These are phyloP conservation scores for Plantago major DNA, from an alignment of 257 asterid genomes.

Conservation along the genomic window DNA sequence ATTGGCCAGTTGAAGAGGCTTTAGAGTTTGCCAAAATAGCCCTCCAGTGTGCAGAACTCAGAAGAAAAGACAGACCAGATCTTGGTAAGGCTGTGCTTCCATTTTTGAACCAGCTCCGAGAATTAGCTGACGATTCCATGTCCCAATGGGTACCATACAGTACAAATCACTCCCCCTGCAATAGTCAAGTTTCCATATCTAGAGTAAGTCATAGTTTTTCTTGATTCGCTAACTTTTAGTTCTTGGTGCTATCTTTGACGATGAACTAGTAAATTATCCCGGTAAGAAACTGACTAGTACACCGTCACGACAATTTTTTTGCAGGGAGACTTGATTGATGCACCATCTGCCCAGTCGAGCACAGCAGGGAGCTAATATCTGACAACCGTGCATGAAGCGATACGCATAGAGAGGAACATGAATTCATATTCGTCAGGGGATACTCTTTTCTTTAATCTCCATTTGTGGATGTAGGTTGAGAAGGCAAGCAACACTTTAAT, in stretches of 20 bases:
- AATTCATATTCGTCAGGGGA: background rate
- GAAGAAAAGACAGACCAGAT: conserved; percentile 94
- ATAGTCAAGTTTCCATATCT: conserved; percentile 59
- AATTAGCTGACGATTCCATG: conserved; percentile 50
- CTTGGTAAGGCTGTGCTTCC: conserved; percentile 75
- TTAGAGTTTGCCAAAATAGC: conserved; percentile 55
- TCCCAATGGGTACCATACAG: conserved; percentile 17
- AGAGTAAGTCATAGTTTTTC: conserved; percentile 38
- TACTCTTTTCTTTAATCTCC: conserved; percentile 10
- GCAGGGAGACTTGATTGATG: conserved; percentile 63
- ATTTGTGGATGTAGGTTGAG: conserved; percentile 18
- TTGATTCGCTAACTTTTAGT: background rate
- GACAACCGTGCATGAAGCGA: too few species aligned
- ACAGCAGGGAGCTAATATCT: conserved; percentile 42
- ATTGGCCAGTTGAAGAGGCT: conserved; percentile 85
- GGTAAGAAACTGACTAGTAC: background rate
- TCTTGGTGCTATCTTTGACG: background rate
- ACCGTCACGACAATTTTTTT: background rate
- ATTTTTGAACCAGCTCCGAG: conserved; percentile 49
- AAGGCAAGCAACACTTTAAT: background rate
- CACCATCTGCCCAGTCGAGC: conserved; percentile 43
- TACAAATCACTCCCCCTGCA: conserved; percentile 34
- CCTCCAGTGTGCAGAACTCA: conserved; percentile 62
- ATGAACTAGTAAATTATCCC: background rate
- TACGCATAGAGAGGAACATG: conserved; percentile 6